A percentile compares a stretch with the other conserved stretches of the same genome.
Conservation (phyloP, 495 filamentous ascomycete genomes). For the Xylaria nigripes region DNA sequence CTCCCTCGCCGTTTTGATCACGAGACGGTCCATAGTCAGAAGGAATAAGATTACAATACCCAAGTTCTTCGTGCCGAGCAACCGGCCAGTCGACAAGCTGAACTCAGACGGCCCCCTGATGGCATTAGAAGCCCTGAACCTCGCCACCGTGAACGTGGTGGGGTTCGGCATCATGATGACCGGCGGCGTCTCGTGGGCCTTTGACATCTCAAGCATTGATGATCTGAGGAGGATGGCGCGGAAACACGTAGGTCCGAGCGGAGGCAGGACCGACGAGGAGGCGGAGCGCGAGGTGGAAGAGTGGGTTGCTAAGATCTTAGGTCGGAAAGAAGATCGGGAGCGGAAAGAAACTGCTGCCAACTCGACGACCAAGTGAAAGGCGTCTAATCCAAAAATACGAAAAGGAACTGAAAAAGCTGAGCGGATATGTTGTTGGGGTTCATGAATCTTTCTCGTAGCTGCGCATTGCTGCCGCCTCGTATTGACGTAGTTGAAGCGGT, state of each 20-base stretch:
- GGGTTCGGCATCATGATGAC: conserved; percentile 58
- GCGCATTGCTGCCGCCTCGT: neutral
- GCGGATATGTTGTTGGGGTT: too few relatives aligned
- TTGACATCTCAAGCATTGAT: conserved; percentile 63
- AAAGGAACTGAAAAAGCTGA: neutral
- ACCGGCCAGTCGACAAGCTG: conserved; percentile 22
- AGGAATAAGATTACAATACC: conserved; percentile 49
- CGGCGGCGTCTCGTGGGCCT: conserved; percentile 59
- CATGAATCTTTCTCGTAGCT: too few relatives aligned
- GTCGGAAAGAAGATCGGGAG: conserved; percentile 43
- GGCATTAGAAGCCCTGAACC: conserved; percentile 67
- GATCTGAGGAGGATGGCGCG: conserved; percentile 52
- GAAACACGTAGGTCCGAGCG: conserved; percentile 38
- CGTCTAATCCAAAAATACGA: neutral
- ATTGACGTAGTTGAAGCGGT: neutral
- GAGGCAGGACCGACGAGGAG: conserved; percentile 43
- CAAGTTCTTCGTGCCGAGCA: conserved; percentile 58
- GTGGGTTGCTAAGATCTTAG: conserved; percentile 53
- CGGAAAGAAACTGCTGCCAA: conserved; percentile 2
- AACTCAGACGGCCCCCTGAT: conserved; percentile 37
- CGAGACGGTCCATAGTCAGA: conserved; percentile 55
- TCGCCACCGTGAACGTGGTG: conserved; percentile 76
- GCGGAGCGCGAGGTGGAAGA: conserved; percentile 62
- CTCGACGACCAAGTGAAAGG: neutral
- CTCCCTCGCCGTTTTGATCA: conserved; percentile 56